Base-by-base conservation (phyloP, 2,329 filamentous ascomycete genomes). In the Epichloe scottii region DNA sequence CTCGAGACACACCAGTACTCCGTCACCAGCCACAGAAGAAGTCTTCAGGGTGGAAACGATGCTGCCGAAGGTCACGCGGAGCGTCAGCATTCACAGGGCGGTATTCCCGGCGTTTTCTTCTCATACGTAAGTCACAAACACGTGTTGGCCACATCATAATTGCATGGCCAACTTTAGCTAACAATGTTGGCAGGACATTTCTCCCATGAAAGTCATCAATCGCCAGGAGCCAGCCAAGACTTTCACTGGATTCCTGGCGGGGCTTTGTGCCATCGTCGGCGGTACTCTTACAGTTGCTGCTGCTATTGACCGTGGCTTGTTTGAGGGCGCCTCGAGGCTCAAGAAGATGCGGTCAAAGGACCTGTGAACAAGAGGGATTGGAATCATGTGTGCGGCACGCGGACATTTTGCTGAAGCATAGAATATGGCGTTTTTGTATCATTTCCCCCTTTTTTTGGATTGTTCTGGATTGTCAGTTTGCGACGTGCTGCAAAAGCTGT, bases 131-230 rank as follows among this genome's bases (percentile, higher is more conserved):
- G 85, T 79, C 19, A 26, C 10, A 2, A 14, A 39, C 37, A 11
- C 23, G 10, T 15, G 8, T 5, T 10, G 2, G n/a, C 21, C 15
- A 14, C n/a, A 40, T n/a, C 17, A 26, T n/a, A 4, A 14, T 8
- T 11, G 15, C 3, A 15, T 14, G 3, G 11, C 30, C 12, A 5
- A 26, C n/a, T 17, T 5, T 3, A 11, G 50, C 52, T 55, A 35
- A 55, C 37, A 34, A 6, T 15, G 8, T 11, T 30, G 12, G 11
- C 26, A 90, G 86, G 93, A 98, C 62, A 98, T 98, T 67, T 97
- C 91, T 2, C 93, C 93, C 5, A 98, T 98, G 93, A 98, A 97
- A 73, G 91, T 98, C 54, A 86, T 98, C 70, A 98, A 98, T 74
- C 85, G 90, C 51, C 94, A 98, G 72, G 85, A 87, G 58, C 81